phyloP scores from a whole-genome alignment of 495 filamentous ascomycete species.

The Lichina pygmaea region DNA sequence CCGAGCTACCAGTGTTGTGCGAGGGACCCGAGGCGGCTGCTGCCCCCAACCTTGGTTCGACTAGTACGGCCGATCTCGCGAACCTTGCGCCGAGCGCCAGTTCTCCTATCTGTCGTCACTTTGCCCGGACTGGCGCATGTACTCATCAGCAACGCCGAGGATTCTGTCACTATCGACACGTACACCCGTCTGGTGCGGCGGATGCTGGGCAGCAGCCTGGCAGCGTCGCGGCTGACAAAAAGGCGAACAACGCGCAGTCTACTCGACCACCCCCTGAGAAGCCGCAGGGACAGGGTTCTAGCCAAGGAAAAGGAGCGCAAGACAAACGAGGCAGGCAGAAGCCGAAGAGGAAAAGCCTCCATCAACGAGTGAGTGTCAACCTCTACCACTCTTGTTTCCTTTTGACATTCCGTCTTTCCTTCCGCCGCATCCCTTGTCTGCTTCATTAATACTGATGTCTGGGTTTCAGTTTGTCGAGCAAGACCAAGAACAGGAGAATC shows the following conservation, averaged over 20 bases:
- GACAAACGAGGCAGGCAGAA: conserved; percentile 1
- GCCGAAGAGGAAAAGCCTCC: background rate
- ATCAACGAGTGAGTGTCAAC: conserved; percentile 1
- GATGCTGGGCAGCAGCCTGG: background rate
- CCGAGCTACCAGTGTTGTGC: no score
- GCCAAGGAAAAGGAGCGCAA: background rate
- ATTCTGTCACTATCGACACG: background rate
- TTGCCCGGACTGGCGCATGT: background rate
- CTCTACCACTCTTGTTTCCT: background rate
- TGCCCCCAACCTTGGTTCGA: no score
- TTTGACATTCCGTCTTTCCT: background rate
- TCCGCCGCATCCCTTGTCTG: background rate
- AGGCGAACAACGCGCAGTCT: no score
- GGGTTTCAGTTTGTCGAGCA: background rate
- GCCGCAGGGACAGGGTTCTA: background rate
- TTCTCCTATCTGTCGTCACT: background rate
- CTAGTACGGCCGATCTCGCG: no score
- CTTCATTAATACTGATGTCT: no score
- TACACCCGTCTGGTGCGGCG: background rate
- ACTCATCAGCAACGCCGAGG: background rate
- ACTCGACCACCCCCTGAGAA: background rate
- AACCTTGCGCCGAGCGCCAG: no score
- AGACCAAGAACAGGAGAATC: conserved; percentile 3
- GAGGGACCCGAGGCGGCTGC: no score
- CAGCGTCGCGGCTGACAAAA: no score